Percentiles rank a stretch among this genome's conserved stretches.
phyloP scores from a whole-genome alignment of 1,284 basidiomycete genomes.

The Papiliotrema flavescens region DNA sequence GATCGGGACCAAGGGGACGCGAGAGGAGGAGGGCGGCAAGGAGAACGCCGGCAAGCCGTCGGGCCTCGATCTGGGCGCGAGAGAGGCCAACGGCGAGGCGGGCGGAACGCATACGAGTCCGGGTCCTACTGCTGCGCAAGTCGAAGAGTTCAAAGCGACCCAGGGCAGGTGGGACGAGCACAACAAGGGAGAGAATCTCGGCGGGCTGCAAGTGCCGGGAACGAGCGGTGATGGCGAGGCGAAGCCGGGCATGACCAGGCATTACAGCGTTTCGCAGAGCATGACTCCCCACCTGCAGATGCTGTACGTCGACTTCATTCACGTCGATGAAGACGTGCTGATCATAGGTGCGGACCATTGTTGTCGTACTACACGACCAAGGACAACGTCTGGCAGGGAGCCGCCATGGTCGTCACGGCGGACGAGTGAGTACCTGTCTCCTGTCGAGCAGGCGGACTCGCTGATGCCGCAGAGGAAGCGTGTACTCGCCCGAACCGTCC shows the following conservation, averaged over 20 bases:
- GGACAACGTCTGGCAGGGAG: slow-evolving; percentile 76
- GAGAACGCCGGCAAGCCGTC: slow-evolving; percentile 29
- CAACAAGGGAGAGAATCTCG: neutral
- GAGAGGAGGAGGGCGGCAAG: slow-evolving; percentile 33
- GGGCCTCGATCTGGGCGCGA: slow-evolving; percentile 32
- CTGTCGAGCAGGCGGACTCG: neutral
- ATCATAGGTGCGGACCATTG: slow-evolving; percentile 64
- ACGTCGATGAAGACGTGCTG: neutral
- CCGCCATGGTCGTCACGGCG: slow-evolving; percentile 71
- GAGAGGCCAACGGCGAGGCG: slow-evolving; percentile 33
- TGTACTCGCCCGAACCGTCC: slow-evolving; percentile 70
- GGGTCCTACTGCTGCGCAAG: slow-evolving; percentile 28
- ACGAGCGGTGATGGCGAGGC: slow-evolving; percentile 5
- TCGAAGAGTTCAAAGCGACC: slow-evolving; percentile 10
- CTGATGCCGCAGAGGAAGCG: slow-evolving; percentile 53
- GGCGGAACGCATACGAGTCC: slow-evolving; percentile 33
- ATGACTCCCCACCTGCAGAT: slow-evolving; percentile 51
- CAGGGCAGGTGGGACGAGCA: slow-evolving; percentile 6
- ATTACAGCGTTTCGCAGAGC: slow-evolving; percentile 28
- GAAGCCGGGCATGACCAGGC: slow-evolving; percentile 18
- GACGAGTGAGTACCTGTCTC: slow-evolving; percentile 1
- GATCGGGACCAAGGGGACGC: slow-evolving; percentile 21
- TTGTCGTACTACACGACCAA: slow-evolving; percentile 85
- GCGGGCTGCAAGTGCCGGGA: slow-evolving; percentile 5
- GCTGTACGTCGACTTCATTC: slow-evolving; percentile 34